Evolutionary conservation across 345 rosid species (phyloP).

Genomic region (Citrus sp.): DNA sequence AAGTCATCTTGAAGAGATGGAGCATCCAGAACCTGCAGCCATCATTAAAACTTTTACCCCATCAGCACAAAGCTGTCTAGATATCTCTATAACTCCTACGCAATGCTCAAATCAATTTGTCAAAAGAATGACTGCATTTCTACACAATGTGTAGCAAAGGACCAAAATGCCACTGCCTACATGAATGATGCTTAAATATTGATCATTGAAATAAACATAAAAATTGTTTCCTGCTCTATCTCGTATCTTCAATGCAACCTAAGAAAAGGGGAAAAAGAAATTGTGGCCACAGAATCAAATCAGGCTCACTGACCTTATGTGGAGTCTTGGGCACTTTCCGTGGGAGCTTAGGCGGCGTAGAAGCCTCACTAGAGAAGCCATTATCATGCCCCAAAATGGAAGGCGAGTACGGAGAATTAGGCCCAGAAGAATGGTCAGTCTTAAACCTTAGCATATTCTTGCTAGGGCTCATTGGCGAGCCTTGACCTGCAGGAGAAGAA

Average conservation of each 20-base stretch:
- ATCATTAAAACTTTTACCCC: neutral
- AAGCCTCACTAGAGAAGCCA: conserved; percentile 56
- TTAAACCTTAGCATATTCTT: conserved; percentile 85
- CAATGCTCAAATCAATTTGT: neutral
- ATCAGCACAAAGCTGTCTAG: neutral
- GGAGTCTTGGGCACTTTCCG: conserved; percentile 97
- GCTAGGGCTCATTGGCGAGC: conserved; percentile 73
- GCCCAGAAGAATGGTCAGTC: conserved; percentile 63
- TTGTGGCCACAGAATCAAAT: neutral
- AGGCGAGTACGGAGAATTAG: conserved; percentile 83
- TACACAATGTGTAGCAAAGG: neutral
- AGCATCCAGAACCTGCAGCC: conserved; percentile 87
- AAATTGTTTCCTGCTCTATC: neutral
- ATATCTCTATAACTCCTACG: neutral
- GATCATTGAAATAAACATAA: neutral
- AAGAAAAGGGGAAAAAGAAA: neutral
- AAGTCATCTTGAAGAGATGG: conserved; percentile 98
- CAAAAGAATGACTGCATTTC: neutral
- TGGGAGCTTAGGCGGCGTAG: conserved; percentile 82
- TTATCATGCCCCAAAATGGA: conserved; percentile 65
- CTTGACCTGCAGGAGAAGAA: conserved; percentile 86
- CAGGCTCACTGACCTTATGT: conserved; percentile 56
- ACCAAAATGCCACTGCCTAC: no score
- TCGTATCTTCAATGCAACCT: neutral
- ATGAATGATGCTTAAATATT: neutral